Evolutionary conservation across 495 filamentous ascomycete species (phyloP).

Genomic region (Lentithecium fluviatile): DNA sequence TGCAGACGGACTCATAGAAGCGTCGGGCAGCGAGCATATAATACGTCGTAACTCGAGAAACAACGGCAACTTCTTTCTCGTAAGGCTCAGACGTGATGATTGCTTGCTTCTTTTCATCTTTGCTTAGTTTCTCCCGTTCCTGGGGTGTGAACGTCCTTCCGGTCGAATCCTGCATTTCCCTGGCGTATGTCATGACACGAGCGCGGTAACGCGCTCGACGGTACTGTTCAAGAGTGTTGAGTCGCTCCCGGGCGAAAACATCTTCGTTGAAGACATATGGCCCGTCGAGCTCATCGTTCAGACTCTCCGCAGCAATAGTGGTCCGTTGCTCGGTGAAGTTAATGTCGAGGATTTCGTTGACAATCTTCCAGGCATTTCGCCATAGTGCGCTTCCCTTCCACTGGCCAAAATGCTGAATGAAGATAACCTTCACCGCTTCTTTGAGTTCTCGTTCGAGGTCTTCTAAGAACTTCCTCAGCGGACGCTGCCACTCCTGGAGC

Average conservation of each 20-base stretch:
- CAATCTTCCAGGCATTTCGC: slow-evolving; percentile 6
- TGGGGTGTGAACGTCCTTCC: background rate
- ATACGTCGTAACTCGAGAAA: slow-evolving; percentile 52
- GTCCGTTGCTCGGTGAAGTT: slow-evolving; percentile 12
- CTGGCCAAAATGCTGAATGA: slow-evolving; percentile 6
- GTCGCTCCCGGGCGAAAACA: slow-evolving; percentile 4
- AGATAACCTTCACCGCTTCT: background rate
- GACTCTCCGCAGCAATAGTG: slow-evolving; percentile 7
- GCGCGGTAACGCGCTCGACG: background rate
- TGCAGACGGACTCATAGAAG: slow-evolving; percentile 52
- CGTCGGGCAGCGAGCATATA: slow-evolving; percentile 54
- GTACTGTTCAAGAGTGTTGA: background rate
- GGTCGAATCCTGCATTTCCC: background rate
- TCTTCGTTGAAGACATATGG: slow-evolving; percentile 12
- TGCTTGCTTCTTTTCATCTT: slow-evolving; percentile 17
- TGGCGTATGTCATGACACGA: slow-evolving; percentile 20
- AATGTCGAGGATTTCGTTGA: slow-evolving; percentile 1
- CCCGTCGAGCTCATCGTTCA: slow-evolving; percentile 8
- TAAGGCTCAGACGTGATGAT: slow-evolving; percentile 47
- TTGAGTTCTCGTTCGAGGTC: background rate
- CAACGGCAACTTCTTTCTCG: slow-evolving; percentile 50
- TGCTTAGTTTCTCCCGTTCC: slow-evolving; percentile 8
- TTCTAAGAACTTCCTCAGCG: slow-evolving; percentile 1
- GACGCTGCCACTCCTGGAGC: slow-evolving; percentile 3
- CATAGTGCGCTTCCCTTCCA: slow-evolving; percentile 30